A percentile compares a stretch with the other conserved stretches of the same genome.
phyloP scores from a whole-genome alignment of 2,329 filamentous ascomycete species.

The Penicillium sp. region DNA sequence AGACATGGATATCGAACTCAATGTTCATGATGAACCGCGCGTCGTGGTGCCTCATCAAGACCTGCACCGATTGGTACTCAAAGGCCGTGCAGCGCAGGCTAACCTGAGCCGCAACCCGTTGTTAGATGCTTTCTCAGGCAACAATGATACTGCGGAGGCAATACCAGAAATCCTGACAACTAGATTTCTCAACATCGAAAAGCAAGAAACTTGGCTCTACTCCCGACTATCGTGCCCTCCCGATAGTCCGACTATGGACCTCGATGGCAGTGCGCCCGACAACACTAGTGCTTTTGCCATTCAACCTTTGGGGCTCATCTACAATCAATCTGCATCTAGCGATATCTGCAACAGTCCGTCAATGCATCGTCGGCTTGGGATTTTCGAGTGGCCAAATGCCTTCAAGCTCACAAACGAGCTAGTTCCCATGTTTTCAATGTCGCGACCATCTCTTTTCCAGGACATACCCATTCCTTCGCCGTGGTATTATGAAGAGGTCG shows the following conservation, averaged over 20 bases:
- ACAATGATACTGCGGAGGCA: not conserved
- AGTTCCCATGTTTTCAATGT: slow-evolving; percentile 13
- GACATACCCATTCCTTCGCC: slow-evolving; percentile 16
- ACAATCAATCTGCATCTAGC: slow-evolving; percentile 11
- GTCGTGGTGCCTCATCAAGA: slow-evolving; percentile 77
- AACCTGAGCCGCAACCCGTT: not conserved
- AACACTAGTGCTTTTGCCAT: not conserved
- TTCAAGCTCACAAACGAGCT: slow-evolving; percentile 14
- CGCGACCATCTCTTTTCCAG: slow-evolving; percentile 13
- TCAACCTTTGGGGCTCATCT: slow-evolving; percentile 10
- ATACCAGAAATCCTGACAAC: not conserved
- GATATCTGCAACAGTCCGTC: slow-evolving; percentile 14
- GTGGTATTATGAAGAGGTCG: slow-evolving; percentile 8
- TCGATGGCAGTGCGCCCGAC: slow-evolving; percentile 2
- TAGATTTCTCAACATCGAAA: slow-evolving; percentile 10
- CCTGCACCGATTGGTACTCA: slow-evolving; percentile 63
- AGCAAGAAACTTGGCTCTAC: slow-evolving; percentile 17
- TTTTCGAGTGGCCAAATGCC: slow-evolving; percentile 11
- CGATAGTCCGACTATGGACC: slow-evolving; percentile 9
- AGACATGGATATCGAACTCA: slow-evolving; percentile 87
- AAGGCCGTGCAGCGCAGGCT: slow-evolving; percentile 6
- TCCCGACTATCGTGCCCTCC: slow-evolving; percentile 14
- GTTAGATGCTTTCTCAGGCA: not conserved
- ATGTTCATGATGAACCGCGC: slow-evolving; percentile 80
- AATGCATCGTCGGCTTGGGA: slow-evolving; percentile 4